Evolutionary conservation across 345 rosid species (phyloP).

Genomic region (Gossypium australe): DNA sequence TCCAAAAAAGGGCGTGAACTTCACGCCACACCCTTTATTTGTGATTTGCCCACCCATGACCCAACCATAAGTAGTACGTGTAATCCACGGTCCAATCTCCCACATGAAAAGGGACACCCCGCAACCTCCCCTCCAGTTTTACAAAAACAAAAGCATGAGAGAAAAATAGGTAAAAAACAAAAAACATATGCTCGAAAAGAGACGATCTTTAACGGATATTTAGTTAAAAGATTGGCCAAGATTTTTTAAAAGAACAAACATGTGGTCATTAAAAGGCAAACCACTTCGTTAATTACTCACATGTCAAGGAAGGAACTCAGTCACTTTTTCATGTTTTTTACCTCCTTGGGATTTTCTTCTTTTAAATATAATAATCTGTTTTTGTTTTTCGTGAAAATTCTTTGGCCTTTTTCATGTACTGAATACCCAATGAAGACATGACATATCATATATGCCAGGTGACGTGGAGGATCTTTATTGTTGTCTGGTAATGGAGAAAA

Average conservation of each 20-base stretch:
- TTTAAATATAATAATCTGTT: not conserved
- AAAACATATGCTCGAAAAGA: not conserved
- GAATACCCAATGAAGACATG: not conserved
- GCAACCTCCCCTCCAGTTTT: not conserved
- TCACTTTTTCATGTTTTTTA: not conserved
- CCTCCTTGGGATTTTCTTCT: not conserved
- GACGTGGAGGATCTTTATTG: constrained; percentile 8
- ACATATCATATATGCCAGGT: not conserved
- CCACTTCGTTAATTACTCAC: constrained; percentile 13
- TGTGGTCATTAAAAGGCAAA: constrained; percentile 13
- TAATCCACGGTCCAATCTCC: not conserved
- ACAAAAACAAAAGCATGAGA: not conserved
- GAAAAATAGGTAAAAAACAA: not conserved
- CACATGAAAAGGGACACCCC: not conserved
- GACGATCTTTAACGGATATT: constrained; percentile 16
- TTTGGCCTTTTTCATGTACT: not conserved
- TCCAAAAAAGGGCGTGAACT: not conserved
- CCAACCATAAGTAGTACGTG: not conserved
- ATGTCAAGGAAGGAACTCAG: constrained; percentile 13
- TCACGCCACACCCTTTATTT: not conserved
- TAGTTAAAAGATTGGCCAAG: constrained; percentile 21
- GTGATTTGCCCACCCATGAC: not conserved
- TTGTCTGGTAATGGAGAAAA: not conserved
- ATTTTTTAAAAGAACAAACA: constrained; percentile 14
- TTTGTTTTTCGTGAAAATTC: not conserved